A percentile compares a stretch with the other conserved stretches of the same genome.
phyloP scores from a whole-genome alignment of 441 rosid species.

The Erodium chrysanthum region DNA sequence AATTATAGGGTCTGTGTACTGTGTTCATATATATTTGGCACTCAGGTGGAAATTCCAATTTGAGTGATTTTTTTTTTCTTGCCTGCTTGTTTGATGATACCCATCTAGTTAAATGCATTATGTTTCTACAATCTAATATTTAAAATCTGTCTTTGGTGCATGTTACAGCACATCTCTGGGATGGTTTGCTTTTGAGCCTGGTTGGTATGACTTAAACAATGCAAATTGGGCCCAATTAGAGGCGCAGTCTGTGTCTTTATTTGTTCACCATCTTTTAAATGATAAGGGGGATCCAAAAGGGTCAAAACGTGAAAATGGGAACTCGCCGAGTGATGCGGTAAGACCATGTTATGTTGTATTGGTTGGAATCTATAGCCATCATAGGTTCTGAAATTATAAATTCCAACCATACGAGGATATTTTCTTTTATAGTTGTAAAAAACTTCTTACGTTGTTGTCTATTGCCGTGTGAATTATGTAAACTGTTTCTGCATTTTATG shows the following conservation, averaged over 20 bases:
- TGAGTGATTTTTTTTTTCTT: conserved; percentile 5
- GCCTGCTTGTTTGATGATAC: neutral
- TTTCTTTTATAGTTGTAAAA: neutral
- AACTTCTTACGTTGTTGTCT: conserved; percentile 10
- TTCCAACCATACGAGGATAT: neutral
- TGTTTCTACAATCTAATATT: conserved; percentile 16
- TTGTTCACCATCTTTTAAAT: conserved; percentile 63
- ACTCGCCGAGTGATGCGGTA: conserved; percentile 46
- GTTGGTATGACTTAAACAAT: conserved; percentile 63
- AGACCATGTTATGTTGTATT: conserved; percentile 16
- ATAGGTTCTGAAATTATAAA: neutral
- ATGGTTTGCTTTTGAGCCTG: conserved; percentile 97
- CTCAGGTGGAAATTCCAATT: conserved; percentile 10
- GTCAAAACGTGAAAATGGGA: conserved; percentile 46
- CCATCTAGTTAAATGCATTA: conserved; percentile 3
- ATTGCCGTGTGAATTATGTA: neutral
- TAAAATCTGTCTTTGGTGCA: conserved; percentile 21
- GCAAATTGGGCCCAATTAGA: conserved; percentile 65
- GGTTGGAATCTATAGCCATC: neutral
- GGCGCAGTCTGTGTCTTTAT: conserved; percentile 74
- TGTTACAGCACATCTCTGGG: conserved; percentile 78
- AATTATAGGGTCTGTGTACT: conserved; percentile 1
- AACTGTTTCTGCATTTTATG: conserved; percentile 16
- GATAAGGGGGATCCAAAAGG: conserved; percentile 57
- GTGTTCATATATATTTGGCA: conserved; percentile 10